Percentiles rank a stretch among this genome's conserved stretches.
phyloP scores from a whole-genome alignment of 345 rosid species.

The thale cress (Arabidopsis thaliana) region DNA sequence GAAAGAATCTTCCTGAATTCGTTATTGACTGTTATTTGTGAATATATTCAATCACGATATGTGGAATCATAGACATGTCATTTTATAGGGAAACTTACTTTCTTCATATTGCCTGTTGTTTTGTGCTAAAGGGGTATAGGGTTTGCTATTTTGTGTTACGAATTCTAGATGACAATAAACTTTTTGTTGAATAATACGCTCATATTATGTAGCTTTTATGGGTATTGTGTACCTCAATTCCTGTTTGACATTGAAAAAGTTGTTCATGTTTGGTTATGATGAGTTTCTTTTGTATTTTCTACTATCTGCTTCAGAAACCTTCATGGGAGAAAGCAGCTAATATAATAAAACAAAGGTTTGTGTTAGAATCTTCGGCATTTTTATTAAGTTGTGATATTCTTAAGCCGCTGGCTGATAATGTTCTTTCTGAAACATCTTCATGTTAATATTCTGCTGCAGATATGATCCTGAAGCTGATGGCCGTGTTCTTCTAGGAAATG shows the following conservation, averaged over 20 bases:
- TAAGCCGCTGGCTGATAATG: not conserved
- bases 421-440: slow-evolving; percentile 27
- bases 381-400: slow-evolving; percentile 18
- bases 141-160: slow-evolving; percentile 17
- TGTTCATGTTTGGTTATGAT: slow-evolving; percentile 30
- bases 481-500: slow-evolving; percentile 85
- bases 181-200: not conserved
- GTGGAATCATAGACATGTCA: slow-evolving; percentile 11
- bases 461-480: slow-evolving; percentile 94
- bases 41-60: slow-evolving; percentile 9
- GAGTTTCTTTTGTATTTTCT: slow-evolving; percentile 11
- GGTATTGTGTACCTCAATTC: slow-evolving; percentile 13
- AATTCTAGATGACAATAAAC: slow-evolving; percentile 13
- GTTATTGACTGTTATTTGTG: slow-evolving; percentile 4
- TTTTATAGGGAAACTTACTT: slow-evolving; percentile 6
- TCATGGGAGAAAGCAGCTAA: slow-evolving; percentile 96
- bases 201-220: slow-evolving; percentile 4
- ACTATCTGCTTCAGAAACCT: slow-evolving; percentile 70
- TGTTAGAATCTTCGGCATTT: slow-evolving; percentile 25
- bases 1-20: slow-evolving; percentile 17
- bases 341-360: slow-evolving; percentile 78
- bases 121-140: not conserved
- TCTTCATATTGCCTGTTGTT: not conserved
- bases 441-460: slow-evolving; percentile 51
- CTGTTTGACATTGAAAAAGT: not conserved